These are phyloP conservation scores for Hirsutella rhossiliensis DNA, from an alignment of 2,329 filamentous ascomycete genomes.

Conservation along the genomic window DNA sequence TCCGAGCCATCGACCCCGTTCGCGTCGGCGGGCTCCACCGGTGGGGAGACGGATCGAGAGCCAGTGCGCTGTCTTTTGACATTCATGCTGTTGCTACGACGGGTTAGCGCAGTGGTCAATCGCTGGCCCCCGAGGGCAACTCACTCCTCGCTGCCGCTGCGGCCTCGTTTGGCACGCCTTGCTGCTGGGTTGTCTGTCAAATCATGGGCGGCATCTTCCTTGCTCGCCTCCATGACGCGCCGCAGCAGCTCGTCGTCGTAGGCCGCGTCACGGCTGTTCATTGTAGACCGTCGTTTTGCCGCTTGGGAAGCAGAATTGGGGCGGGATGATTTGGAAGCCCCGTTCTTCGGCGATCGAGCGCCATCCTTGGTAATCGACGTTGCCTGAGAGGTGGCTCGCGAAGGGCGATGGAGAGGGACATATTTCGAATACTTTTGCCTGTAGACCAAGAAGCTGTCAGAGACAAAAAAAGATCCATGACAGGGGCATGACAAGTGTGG, in stretches of 20 bases:
- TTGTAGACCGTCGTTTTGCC: slow-evolving; percentile 82
- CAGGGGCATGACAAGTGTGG: neutral
- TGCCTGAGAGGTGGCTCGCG: slow-evolving; percentile 47
- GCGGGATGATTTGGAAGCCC: slow-evolving; percentile 43
- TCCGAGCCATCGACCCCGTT: slow-evolving; percentile 54
- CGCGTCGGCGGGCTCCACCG: slow-evolving; percentile 32
- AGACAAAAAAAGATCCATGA: neutral
- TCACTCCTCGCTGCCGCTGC: slow-evolving; percentile 92
- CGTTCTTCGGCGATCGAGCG: slow-evolving; percentile 39
- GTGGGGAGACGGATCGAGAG: slow-evolving; percentile 58
- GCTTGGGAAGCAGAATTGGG: slow-evolving; percentile 40
- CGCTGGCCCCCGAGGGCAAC: slow-evolving; percentile 23
- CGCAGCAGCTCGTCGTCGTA: slow-evolving; percentile 90
- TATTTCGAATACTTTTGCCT: slow-evolving; percentile 59
- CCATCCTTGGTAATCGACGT: slow-evolving; percentile 54
- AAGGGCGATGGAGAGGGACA: slow-evolving; percentile 44
- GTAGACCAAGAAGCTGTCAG: slow-evolving; percentile 13
- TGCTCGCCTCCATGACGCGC: slow-evolving; percentile 89
- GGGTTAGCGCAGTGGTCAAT: slow-evolving; percentile 11
- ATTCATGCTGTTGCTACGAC: slow-evolving; percentile 52
- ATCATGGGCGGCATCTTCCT: slow-evolving; percentile 54
- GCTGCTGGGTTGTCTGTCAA: slow-evolving; percentile 38
- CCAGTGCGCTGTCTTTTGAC: slow-evolving; percentile 75
- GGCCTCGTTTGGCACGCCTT: slow-evolving; percentile 66
- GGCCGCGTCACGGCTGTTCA: slow-evolving; percentile 91